These are phyloP conservation scores for Penicillium expansum DNA, from an alignment of 2,329 filamentous ascomycete species.

Conservation along the genomic window DNA sequence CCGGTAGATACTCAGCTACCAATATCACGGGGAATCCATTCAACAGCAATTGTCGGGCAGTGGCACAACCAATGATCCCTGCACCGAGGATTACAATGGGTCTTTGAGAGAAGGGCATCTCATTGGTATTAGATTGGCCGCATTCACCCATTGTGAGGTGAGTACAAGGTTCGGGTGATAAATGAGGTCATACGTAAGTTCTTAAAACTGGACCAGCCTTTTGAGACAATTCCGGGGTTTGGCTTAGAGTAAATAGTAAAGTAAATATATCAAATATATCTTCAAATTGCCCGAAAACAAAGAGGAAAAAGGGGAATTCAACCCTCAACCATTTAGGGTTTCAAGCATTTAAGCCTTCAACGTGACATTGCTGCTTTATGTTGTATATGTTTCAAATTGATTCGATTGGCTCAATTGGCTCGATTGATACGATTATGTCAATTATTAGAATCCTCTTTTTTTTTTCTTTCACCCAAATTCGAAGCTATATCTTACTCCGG, in stretches of 20 bases:
- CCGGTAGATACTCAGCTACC: constrained; percentile 39
- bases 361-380: neutral
- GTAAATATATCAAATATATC: neutral
- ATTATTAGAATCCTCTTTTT: too few relatives aligned
- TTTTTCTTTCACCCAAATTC: neutral
- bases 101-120: constrained; percentile 33
- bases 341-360: neutral
- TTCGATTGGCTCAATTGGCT: too few relatives aligned
- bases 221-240: neutral
- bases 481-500: constrained; percentile 7
- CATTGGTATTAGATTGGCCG: constrained; percentile 22
- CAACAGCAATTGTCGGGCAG: constrained; percentile 36
- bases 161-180: neutral
- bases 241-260: neutral
- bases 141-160: constrained; percentile 21
- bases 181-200: neutral
- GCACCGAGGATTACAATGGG: constrained; percentile 39
- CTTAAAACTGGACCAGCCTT: neutral
- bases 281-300: neutral
- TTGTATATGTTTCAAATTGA: neutral
- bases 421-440: neutral
- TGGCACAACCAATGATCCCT: constrained; percentile 41
- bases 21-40: constrained; percentile 36
- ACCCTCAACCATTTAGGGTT: neutral
- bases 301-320: too few relatives aligned